Base-by-base conservation (phyloP, 805 yeast species). In the Lipomyces kockii region DNA sequence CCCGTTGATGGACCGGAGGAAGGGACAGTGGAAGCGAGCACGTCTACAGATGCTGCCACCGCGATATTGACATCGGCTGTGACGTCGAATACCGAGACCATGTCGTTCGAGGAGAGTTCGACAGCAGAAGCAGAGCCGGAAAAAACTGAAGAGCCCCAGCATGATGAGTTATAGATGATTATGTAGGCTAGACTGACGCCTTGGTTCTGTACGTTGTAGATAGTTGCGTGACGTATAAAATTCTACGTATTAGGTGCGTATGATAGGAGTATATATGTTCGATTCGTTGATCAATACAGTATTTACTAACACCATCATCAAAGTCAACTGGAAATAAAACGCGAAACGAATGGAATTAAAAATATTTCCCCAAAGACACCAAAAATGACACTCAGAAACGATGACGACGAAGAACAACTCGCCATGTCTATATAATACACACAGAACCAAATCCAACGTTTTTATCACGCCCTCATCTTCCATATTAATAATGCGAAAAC, bases 151-250 rank as follows among this genome's bases (percentile, higher is more conserved):
- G 63, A 25, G 34, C n/a, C 29, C 27, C 20, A 17, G 11, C 69
- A 65, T 37, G 69, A 66, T 46, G 69, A 66, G 59, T 43, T 66
- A 46, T 66, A 54, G 65, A 35, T 43, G 49, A n/a, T 1, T 43
- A n/a, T 43, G n/a, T 17, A 3, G 20, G 49, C 20, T n/a, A 43
- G 22, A 43, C 49, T 4, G 49, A 43, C 27, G 7, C 9, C 32
- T 14, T 14, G 32, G 7, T 20, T 12, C 49, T 43, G 49, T 17
- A n/a, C 14, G 20, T 6, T 43, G 49, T n/a, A 43, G 49, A 43
- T 43, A 43, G 49, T 43, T 43, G 12, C 17, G 43, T 37, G 43
- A 37, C 17, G 43, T 12, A 43, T n/a, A 43, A 43, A 7, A 8
- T 43, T 17, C 20, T 43, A n/a, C 49, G 49, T 17, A 11, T 3